A percentile compares a stretch with the other conserved stretches of the same genome.
Conservation (phyloP, 352 stramenopile species). For the Globisporangium rhizosaccharum region DNA sequence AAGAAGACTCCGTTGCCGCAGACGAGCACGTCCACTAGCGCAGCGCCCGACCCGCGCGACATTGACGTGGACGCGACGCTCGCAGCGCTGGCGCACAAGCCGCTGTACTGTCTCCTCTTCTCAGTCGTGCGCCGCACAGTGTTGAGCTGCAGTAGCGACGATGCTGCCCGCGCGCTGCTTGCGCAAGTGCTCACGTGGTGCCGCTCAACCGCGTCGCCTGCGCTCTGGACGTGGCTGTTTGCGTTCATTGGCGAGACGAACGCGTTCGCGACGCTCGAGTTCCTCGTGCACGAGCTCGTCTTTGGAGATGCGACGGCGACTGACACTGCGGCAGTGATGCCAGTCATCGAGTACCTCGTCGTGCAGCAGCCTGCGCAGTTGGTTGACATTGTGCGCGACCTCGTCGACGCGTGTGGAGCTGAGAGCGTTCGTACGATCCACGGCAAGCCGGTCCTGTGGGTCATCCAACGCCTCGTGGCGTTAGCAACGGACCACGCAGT, state of each 20-base stretch:
- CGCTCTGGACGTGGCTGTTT: conserved; percentile 50
- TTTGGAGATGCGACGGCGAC: conserved; percentile 4
- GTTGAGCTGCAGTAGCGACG: conserved; percentile 20
- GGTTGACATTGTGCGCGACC: conserved; percentile 39
- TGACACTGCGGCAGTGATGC: conserved; percentile 16
- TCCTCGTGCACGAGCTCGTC: conserved; percentile 35
- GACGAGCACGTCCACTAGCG: too few relatives aligned
- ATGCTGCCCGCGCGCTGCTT: conserved; percentile 17
- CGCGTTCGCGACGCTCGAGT: conserved; percentile 36
- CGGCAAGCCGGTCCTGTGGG: conserved; percentile 1
- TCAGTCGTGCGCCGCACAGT: conserved; percentile 36
- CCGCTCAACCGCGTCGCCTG: conserved; percentile 14
- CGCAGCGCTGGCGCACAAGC: conserved; percentile 28
- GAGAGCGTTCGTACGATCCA: conserved; percentile 1
- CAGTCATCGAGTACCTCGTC: conserved; percentile 35
- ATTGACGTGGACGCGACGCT: conserved; percentile 35
- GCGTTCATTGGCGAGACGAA: conserved; percentile 38
- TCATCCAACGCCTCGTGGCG: conserved; percentile 24
- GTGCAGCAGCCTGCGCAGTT: conserved; percentile 34
- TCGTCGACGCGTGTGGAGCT: conserved; percentile 24
- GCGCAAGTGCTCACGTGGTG: conserved; percentile 49
- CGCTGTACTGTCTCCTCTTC: conserved; percentile 40
- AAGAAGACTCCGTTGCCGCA: too few relatives aligned
- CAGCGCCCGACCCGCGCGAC: neutral
- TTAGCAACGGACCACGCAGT: conserved; percentile 27